Conservation (phyloP, 805 yeast species). For the Yarrowia porcina region DNA sequence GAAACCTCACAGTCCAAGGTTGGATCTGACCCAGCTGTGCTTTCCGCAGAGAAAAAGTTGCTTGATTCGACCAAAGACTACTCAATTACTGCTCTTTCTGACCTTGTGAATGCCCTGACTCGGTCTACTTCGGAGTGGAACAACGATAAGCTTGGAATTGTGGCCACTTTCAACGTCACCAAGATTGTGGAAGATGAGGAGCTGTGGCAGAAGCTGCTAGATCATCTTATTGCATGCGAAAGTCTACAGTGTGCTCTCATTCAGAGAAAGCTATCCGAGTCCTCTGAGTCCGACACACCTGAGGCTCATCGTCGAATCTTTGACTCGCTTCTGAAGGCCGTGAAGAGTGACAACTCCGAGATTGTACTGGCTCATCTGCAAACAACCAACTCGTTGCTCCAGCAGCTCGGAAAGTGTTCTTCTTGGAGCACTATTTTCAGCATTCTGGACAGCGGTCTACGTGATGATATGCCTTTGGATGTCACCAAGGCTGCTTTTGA, state of each 20-base stretch:
- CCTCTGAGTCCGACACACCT: background rate
- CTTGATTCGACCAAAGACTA: constrained; percentile 60
- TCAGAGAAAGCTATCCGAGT: constrained; percentile 2
- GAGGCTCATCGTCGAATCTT: background rate
- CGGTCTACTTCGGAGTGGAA: constrained; percentile 13
- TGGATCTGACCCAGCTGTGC: constrained; percentile 8
- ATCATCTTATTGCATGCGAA: background rate
- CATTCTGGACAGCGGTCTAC: constrained; percentile 41
- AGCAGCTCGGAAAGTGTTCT: constrained; percentile 65
- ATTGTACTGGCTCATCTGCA: constrained; percentile 14
- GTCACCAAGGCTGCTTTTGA: constrained; percentile 71
- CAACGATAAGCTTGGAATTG: constrained; percentile 12
- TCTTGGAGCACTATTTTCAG: constrained; percentile 69
- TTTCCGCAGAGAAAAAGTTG: constrained; percentile 44
- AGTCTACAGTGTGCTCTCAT: constrained; percentile 10
- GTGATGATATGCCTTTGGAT: constrained; percentile 37
- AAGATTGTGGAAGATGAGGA: constrained; percentile 13
- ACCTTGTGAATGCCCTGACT: constrained; percentile 44
- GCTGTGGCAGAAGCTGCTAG: constrained; percentile 3
- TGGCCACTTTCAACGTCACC: constrained; percentile 2
- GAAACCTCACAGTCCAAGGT: constrained; percentile 10
- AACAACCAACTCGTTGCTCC: background rate
- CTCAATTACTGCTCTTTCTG: constrained; percentile 48
- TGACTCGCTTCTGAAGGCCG: constrained; percentile 6
- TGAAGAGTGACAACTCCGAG: constrained; percentile 4